These are phyloP conservation scores for Hypericum perforatum DNA, from an alignment of 345 rosid genomes.

Conservation along the genomic window DNA sequence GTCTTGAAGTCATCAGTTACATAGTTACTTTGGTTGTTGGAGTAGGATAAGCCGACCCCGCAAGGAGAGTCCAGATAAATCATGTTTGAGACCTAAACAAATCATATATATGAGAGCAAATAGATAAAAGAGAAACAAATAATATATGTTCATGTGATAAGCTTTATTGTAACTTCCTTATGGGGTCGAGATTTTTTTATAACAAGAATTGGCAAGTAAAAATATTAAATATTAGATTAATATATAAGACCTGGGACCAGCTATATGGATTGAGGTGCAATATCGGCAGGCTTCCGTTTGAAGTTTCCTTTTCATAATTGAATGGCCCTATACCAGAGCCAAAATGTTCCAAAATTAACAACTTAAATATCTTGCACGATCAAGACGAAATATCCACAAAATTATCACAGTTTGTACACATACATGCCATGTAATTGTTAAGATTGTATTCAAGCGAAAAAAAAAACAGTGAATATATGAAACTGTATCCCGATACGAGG, in stretches of 20 bases:
- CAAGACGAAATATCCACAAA: too few relatives aligned
- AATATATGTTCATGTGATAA: too few relatives aligned
- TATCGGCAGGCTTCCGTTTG: constrained; percentile 13
- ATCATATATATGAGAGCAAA: too few relatives aligned
- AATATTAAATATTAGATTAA: not conserved
- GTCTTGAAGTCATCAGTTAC: constrained; percentile 32
- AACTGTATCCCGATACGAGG: too few relatives aligned
- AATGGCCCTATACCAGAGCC: too few relatives aligned
- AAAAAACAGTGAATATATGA: too few relatives aligned
- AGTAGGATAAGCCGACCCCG: constrained; percentile 51
- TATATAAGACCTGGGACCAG: constrained; percentile 20
- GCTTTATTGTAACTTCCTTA: not conserved
- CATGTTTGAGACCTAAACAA: constrained; percentile 38
- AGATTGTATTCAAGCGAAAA: too few relatives aligned
- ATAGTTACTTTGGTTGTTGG: constrained; percentile 21
- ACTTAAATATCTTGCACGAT: too few relatives aligned
- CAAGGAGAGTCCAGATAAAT: constrained; percentile 54
- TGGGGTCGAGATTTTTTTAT: not conserved
- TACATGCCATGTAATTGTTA: too few relatives aligned
- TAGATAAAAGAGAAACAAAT: too few relatives aligned
- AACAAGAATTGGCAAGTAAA: not conserved
- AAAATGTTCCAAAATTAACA: not conserved
- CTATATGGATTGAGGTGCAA: constrained; percentile 21
- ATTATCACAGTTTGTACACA: too few relatives aligned
- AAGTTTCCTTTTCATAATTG: constrained; percentile 12